These are phyloP conservation scores for Hypholoma sublateritium DNA, from an alignment of 768 basidiomycete genomes.

Conservation along the genomic window DNA sequence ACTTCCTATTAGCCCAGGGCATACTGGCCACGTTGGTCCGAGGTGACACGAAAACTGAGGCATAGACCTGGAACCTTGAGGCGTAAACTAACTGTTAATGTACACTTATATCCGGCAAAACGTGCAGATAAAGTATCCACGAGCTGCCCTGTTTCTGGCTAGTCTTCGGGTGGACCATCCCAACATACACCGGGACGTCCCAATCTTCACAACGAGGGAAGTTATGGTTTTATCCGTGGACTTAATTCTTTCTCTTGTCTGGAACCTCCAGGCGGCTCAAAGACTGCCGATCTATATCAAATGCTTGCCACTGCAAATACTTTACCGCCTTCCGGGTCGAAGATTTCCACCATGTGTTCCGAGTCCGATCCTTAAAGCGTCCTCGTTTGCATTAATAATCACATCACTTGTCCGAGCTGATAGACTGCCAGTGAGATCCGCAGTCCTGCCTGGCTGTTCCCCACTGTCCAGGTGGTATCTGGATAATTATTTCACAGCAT, in stretches of 20 bases:
- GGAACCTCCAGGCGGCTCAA: not conserved
- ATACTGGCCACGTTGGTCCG: constrained; percentile 4
- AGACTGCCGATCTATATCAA: not conserved
- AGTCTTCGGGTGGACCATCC: constrained; percentile 9
- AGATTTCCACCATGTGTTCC: not conserved
- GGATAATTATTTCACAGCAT: not conserved
- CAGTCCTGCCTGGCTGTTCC: not conserved
- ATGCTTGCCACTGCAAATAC: not conserved
- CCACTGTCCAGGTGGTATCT: not conserved
- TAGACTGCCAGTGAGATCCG: not conserved
- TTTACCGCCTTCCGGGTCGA: not conserved
- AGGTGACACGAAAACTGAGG: not conserved
- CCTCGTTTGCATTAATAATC: not conserved
- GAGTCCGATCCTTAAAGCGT: not conserved
- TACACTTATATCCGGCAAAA: not conserved
- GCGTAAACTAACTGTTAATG: not conserved
- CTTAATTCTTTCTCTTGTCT: not conserved
- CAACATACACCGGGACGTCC: constrained; percentile 5
- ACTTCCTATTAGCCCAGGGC: not conserved
- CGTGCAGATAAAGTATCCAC: not conserved
- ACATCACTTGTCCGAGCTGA: not conserved
- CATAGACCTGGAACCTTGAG: constrained; percentile 2
- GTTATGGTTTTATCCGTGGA: not conserved
- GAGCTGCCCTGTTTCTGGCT: not conserved
- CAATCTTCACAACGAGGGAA: constrained; percentile 2